phyloP scores from a whole-genome alignment of 495 filamentous ascomycete species.

The Friedmanniomyces simplex region DNA sequence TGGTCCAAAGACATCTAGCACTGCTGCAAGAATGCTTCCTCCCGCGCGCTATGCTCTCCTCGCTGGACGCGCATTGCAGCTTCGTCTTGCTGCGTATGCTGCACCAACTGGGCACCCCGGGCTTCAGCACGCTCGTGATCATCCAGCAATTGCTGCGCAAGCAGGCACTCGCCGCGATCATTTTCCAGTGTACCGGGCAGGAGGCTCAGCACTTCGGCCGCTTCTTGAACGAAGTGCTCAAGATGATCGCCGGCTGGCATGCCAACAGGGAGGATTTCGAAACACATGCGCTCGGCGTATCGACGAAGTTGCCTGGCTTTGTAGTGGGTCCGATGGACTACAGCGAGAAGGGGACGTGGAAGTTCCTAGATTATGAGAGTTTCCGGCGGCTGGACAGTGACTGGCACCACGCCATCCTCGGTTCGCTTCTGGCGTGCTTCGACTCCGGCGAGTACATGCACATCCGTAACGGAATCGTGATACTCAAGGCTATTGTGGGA shows the following conservation, averaged over 20 bases:
- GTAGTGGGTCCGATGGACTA: conserved; percentile 50
- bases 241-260: conserved; percentile 76
- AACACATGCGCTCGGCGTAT: conserved; percentile 56
- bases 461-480: conserved; percentile 85
- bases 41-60: conserved; percentile 72
- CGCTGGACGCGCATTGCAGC: conserved; percentile 75
- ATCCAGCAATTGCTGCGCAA: conserved; percentile 77
- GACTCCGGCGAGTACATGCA: conserved; percentile 86
- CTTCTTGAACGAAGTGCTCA: conserved; percentile 71
- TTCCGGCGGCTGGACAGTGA: conserved; percentile 76
- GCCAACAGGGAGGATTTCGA: conserved; percentile 63
- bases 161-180: conserved; percentile 63
- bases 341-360: conserved; percentile 39
- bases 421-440: conserved; percentile 67
- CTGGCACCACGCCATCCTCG: conserved; percentile 74
- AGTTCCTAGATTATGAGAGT: conserved; percentile 69
- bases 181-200: conserved; percentile 76
- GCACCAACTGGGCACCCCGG: conserved; percentile 68
- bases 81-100: conserved; percentile 78
- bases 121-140: conserved; percentile 77
- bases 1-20: conserved; percentile 48
- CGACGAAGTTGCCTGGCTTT: conserved; percentile 55
- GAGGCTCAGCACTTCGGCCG: conserved; percentile 86
- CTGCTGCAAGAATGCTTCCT: conserved; percentile 85
- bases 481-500: conserved; percentile 70